Percentiles rank a stretch among this genome's conserved stretches.
These are phyloP conservation scores for Wickerhamomyces kurtzmanii DNA, from an alignment of 805 yeast genomes.

Conservation along the genomic window DNA sequence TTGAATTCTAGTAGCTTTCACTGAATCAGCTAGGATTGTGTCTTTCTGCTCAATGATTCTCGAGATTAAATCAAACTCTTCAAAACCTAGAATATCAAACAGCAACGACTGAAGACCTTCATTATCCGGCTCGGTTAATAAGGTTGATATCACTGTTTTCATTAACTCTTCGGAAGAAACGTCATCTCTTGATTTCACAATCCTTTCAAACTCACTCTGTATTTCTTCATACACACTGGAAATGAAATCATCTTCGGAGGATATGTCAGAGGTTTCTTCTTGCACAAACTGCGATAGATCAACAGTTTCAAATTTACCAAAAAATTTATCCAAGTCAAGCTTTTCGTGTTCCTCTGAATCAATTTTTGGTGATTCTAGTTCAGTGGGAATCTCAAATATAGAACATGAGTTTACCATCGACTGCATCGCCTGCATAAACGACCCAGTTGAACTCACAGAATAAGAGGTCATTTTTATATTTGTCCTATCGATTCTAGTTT, in stretches of 20 bases:
- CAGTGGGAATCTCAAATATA: constrained; percentile 14
- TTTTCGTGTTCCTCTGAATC: constrained; percentile 25
- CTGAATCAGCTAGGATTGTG: constrained; percentile 15
- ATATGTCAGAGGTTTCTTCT: constrained; percentile 8
- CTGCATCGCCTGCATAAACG: constrained; percentile 74
- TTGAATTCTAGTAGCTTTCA: constrained; percentile 10
- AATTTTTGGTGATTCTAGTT: constrained; percentile 24
- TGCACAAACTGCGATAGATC: constrained; percentile 14
- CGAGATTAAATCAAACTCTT: constrained; percentile 72
- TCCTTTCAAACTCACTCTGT: constrained; percentile 16
- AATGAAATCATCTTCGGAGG: constrained; percentile 5
- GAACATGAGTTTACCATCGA: constrained; percentile 46
- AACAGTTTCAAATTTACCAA: constrained; percentile 22
- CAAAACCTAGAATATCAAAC: constrained; percentile 78
- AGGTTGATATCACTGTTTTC: constrained; percentile 18
- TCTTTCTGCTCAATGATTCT: constrained; percentile 40
- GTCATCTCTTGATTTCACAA: constrained; percentile 23
- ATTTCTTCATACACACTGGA: constrained; percentile 7
- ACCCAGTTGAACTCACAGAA: constrained; percentile 55
- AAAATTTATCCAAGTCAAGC: constrained; percentile 27
- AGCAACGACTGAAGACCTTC: constrained; percentile 62
- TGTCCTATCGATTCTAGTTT: no score
- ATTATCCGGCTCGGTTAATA: constrained; percentile 30
- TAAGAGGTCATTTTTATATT: no score
- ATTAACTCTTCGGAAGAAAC: constrained; percentile 22